Percentiles rank a stretch among this genome's conserved stretches.
phyloP scores from a whole-genome alignment of 345 rosid genomes.

The Salix exigua region DNA sequence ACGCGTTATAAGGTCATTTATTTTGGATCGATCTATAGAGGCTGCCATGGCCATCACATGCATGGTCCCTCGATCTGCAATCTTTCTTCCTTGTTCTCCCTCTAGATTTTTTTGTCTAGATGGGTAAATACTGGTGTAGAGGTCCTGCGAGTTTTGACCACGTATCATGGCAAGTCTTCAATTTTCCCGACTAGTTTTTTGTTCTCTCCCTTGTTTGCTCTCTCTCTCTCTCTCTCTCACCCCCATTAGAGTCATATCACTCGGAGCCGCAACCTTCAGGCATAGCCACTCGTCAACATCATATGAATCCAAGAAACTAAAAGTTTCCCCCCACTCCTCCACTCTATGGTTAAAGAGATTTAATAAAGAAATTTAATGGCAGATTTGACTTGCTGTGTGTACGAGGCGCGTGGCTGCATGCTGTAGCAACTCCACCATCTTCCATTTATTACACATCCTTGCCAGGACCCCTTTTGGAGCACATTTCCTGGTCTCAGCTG shows the following conservation, averaged over 20 bases:
- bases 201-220: not conserved
- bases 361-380: not conserved
- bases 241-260: not conserved
- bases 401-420: not conserved
- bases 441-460: not conserved
- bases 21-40: not conserved
- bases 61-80: constrained; percentile 3
- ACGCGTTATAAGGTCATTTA: not conserved
- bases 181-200: not conserved
- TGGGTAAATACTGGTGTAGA: constrained; percentile 17
- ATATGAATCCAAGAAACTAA: not conserved
- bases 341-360: not conserved
- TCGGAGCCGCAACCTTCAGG: too few species aligned
- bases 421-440: not conserved
- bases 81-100: not conserved
- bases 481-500: not conserved
- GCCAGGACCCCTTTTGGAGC: not conserved
- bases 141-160: constrained; percentile 14
- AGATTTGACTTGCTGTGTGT: not conserved
- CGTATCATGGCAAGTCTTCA: constrained; percentile 2
- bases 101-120: not conserved
- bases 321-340: not conserved
- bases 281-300: not conserved
- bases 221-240: not conserved
- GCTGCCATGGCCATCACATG: not conserved